Base-by-base conservation (phyloP, 768 basidiomycete genomes). In the Mycena haematopus region DNA sequence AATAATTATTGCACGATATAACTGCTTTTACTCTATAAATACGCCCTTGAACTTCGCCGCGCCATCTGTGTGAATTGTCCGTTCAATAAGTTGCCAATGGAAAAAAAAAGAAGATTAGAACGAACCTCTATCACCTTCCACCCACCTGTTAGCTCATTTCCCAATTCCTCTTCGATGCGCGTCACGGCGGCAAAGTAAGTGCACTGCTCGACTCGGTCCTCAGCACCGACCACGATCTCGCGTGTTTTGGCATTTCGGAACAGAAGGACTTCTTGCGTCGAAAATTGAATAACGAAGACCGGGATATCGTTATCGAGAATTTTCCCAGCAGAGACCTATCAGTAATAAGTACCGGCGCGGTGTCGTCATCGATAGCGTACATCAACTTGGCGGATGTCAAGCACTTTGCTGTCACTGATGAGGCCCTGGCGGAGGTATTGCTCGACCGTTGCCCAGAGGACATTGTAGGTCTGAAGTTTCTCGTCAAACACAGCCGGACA, bases 391-490 rank as follows among this genome's bases (percentile, higher is more conserved):
- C 95, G 91, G 72, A 99, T 99, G 77, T 99, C 96, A 21, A 99
- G 86, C 21, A 97, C 91, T 71, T 93, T 94, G 75, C 92, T 95
- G 72, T 96, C 94, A 66, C 92, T 93, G 66, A 96, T 80, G 25
- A 99, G 83, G 2, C 96, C 95, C 71, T 96, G 95, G 38, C 86
- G 84, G 52, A 96, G 84, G 73, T 95, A 98, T 69, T 92, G 90
- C 68, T 96, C 95, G 87, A 99, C 93, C 8, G 95, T 96, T 8
- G 96, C 96, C 92, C 96, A 96, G 5, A 98, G 82, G n/a, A 99
- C 94, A 68, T 96, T 97, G 73, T 95, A 98, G 7, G 96, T 96
- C 95, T 96, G 51, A 14, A 19, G 40, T 5, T 49, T 4, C 11
- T 14, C 6, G 25, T 60, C n/a, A 49, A 27, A 14, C 44, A 31